Base-by-base conservation (phyloP, 208 protist species). In the Trypanosoma scelopori region DNA sequence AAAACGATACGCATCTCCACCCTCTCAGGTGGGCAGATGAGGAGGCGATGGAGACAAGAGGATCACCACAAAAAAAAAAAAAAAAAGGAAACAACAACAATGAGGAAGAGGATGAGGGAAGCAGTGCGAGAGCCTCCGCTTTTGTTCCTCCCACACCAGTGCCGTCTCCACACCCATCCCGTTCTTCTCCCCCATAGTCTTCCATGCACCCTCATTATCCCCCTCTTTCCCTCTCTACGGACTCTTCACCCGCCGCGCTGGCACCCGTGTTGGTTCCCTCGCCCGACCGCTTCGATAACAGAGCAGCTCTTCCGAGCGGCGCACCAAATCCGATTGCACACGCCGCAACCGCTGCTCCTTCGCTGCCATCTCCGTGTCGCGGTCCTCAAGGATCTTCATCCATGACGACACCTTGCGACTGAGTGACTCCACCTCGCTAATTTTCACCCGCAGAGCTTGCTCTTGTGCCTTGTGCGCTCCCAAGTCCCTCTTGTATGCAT, bases 351-450 rank as follows among this genome's bases (percentile, higher is more conserved):
- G 70, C 60, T 78, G 65, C 69, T 95, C 85, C 76, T 93, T 91
- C 20, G 51, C 43, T 9, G 66, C 50, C 45, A 91, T 53, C 18
- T 69, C 64, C 16, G 61, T 70, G 50, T 95, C 79, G 20, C 89
- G 79, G 58, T 84, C 82, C 59, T 95, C 81, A 0, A 95, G 64
- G 39, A 88, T 91, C 16, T 73, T 71, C 50, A 95, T 64, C 84
- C 86, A 92, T 70, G 62, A 79, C 7, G 81, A 68, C 37, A 92
- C 85, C 51, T 68, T 73, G 58, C 81, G 81, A 47, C 76, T 75
- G 23, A 94, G 78, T 63, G 70, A 60, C 63, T 94, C 88, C 59
- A 94, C 84, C 59, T 83, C 84, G 22, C 51, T 60, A 27, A 92
- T 80, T 41, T 67, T 63, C 48, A 47, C 50, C 74, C 88, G 85